phyloP scores from a whole-genome alignment of 2,329 filamentous ascomycete species.

The Endothia cerciana region DNA sequence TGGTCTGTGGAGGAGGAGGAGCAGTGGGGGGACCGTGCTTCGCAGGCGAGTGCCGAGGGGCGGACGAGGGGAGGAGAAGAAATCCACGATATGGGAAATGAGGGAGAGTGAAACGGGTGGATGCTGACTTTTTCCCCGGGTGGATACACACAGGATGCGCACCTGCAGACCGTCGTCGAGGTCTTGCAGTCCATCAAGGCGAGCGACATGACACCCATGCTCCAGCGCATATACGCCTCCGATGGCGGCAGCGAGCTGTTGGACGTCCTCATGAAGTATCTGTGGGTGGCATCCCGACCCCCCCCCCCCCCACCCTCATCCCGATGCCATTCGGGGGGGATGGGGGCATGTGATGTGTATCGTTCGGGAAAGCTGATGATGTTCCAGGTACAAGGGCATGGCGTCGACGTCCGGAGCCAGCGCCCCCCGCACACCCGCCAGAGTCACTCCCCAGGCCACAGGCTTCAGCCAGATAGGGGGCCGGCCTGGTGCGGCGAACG shows the following conservation, averaged over 20 bases:
- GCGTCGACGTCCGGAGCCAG: constrained; percentile 45
- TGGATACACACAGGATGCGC: constrained; percentile 66
- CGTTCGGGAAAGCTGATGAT: constrained; percentile 19
- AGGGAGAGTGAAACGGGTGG: neutral
- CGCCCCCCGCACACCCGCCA: constrained; percentile 50
- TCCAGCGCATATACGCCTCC: constrained; percentile 78
- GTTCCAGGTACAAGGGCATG: constrained; percentile 87
- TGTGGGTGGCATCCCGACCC: constrained; percentile 61
- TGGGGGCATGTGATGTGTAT: neutral
- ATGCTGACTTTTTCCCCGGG: constrained; percentile 29
- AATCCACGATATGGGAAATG: constrained; percentile 24
- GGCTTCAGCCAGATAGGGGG: constrained; percentile 82
- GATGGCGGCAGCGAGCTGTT: constrained; percentile 82
- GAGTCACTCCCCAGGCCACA: constrained; percentile 73
- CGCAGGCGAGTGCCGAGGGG: constrained; percentile 16
- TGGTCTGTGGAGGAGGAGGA: neutral
- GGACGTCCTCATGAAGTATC: constrained; percentile 96
- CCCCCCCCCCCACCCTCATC: neutral
- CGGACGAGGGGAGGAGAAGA: neutral
- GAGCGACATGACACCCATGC: constrained; percentile 88
- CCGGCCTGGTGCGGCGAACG: constrained; percentile 56
- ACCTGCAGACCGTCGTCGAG: constrained; percentile 86
- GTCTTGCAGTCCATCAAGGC: constrained; percentile 96
- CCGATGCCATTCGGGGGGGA: neutral
- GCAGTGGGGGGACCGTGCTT: constrained; percentile 19